A percentile compares a stretch with the other conserved stretches of the same genome.
Conservation (phyloP, 371 early-diverging fungal species). For the Lichtheimia hyalospora region DNA sequence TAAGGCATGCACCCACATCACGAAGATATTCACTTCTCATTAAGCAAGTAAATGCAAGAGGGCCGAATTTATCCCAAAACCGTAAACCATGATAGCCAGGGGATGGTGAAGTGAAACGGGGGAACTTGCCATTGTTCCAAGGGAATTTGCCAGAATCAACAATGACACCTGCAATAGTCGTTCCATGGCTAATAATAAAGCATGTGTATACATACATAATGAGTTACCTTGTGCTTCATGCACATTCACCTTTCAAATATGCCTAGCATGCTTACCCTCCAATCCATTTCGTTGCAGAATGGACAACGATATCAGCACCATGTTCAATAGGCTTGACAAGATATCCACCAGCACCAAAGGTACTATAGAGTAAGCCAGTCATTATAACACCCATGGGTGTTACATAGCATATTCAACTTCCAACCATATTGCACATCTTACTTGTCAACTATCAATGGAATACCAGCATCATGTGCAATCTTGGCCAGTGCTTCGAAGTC, state of each 20-base stretch:
- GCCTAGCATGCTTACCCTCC: constrained; percentile 39
- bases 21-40: constrained; percentile 74
- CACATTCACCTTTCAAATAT: background rate
- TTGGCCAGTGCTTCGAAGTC: constrained; percentile 79
- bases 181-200: constrained; percentile 61
- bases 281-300: constrained; percentile 91
- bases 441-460: constrained; percentile 91
- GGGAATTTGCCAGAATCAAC: constrained; percentile 65
- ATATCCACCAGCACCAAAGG: constrained; percentile 90
- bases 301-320: constrained; percentile 90
- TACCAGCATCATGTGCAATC: constrained; percentile 77
- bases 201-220: background rate
- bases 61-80: constrained; percentile 81
- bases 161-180: constrained; percentile 82
- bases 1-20: constrained; percentile 82
- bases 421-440: constrained; percentile 13
- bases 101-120: constrained; percentile 81
- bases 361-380: constrained; percentile 49
- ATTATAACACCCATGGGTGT: constrained; percentile 10
- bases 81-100: constrained; percentile 83
- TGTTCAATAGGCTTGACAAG: constrained; percentile 79
- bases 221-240: too few species aligned
- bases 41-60: constrained; percentile 63
- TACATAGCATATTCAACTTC: background rate
- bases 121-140: constrained; percentile 88